phyloP scores from a whole-genome alignment of 2,329 filamentous ascomycete genomes.

The Pseudocercospora cruenta region DNA sequence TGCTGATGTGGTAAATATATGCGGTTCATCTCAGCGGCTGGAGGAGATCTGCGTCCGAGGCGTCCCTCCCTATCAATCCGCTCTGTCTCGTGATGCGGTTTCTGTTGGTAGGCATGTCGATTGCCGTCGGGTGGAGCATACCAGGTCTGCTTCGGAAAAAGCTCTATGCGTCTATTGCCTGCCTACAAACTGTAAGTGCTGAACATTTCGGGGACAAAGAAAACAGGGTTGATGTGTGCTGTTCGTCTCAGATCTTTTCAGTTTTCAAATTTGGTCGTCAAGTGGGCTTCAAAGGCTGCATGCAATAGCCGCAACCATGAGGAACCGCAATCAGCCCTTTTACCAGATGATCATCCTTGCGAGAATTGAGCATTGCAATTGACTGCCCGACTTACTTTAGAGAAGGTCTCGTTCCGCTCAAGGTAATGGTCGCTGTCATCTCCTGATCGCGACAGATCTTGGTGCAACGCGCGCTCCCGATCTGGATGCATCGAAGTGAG shows the following conservation, averaged over 20 bases:
- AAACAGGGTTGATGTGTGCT: neutral
- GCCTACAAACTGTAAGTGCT: neutral
- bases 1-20: neutral
- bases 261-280: conserved; percentile 50
- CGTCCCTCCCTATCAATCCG: neutral
- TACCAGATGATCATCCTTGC: conserved; percentile 61
- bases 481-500: neutral
- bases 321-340: conserved; percentile 64
- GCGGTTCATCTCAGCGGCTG: neutral
- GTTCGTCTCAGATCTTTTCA: conserved; percentile 72
- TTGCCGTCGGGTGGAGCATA: neutral
- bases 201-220: neutral
- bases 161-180: neutral
- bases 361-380: neutral
- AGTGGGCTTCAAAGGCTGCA: conserved; percentile 30
- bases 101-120: neutral
- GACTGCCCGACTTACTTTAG: neutral
- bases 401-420: neutral
- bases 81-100: neutral
- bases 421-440: neutral
- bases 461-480: too few relatives aligned
- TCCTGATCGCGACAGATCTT: neutral
- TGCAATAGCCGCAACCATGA: conserved; percentile 48
- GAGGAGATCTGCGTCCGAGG: neutral
- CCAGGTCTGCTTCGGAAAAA: neutral